A percentile compares a stretch with the other conserved stretches of the same genome.
Evolutionary conservation across 108 stramenopile species (phyloP).

Genomic region (Hondaea fermentalgiana): DNA sequence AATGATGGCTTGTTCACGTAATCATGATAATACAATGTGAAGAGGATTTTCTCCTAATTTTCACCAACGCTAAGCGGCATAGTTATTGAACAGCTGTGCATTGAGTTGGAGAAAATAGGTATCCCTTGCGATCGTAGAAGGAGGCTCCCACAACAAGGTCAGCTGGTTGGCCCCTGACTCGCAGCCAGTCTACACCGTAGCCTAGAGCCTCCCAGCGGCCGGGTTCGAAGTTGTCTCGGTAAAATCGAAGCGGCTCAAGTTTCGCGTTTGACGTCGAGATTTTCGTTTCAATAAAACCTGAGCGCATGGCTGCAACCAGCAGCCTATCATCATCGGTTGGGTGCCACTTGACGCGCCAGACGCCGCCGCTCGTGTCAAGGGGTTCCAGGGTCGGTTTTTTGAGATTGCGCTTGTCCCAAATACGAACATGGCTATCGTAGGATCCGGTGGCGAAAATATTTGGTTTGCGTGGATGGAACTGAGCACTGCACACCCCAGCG

Average conservation of each 20-base stretch:
- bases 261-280: background rate
- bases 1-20: no score
- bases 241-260: background rate
- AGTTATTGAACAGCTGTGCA: no score
- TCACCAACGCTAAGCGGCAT: no score
- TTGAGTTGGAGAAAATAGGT: background rate
- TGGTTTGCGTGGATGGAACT: background rate
- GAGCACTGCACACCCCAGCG: background rate
- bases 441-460: background rate
- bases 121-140: background rate
- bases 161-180: background rate
- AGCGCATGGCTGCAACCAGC: background rate
- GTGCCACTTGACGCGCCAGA: background rate
- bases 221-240: background rate
- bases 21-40: no score
- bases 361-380: background rate
- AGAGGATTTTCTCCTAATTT: no score
- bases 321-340: background rate
- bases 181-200: slow-evolving; percentile 1
- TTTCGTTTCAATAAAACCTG: background rate
- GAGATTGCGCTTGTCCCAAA: background rate
- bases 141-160: background rate
- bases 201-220: background rate
- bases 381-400: background rate
- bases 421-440: background rate